Percentiles rank a stretch among this genome's conserved stretches.
Conservation (phyloP, 2,329 filamentous ascomycete species). For the Hymenoscyphus albidus region DNA sequence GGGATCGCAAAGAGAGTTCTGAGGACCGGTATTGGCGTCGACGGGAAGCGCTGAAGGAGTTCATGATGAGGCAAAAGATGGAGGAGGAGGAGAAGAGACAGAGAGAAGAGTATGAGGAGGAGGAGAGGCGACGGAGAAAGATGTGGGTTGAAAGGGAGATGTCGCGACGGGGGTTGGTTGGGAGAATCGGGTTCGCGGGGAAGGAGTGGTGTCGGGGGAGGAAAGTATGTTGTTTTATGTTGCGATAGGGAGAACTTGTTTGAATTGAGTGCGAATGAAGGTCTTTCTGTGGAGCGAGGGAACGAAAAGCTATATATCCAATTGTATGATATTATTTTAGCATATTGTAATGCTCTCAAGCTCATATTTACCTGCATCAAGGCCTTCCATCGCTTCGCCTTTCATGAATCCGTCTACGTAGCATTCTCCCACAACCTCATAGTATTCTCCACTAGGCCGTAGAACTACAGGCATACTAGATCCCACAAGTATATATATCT, state of each 20-base stretch:
- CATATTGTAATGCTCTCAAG: not conserved
- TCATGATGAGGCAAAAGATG: not conserved
- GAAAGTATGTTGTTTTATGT: not conserved
- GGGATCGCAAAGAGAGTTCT: not conserved
- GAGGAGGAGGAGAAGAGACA: not conserved
- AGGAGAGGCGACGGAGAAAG: not conserved
- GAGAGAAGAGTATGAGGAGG: not conserved
- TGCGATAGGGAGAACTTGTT: not conserved
- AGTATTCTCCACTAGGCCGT: constrained; percentile 8
- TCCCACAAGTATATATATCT: constrained; percentile 14
- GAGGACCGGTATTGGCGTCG: not conserved
- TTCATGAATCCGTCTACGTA: constrained; percentile 16
- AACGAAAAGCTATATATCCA: not conserved
- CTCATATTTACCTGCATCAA: not conserved
- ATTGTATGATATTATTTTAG: not conserved
- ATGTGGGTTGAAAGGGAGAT: not conserved
- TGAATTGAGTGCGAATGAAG: not conserved
- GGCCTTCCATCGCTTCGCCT: constrained; percentile 18
- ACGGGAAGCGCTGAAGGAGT: not conserved
- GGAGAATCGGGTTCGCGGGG: not conserved
- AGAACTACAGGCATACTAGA: constrained; percentile 15
- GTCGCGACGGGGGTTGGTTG: not conserved
- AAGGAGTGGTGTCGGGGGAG: not conserved
- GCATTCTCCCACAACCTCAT: constrained; percentile 18
- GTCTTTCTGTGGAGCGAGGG: not conserved